phyloP scores from a whole-genome alignment of 2,329 filamentous ascomycete genomes.

The Pseudophaeomoniella oleicola region DNA sequence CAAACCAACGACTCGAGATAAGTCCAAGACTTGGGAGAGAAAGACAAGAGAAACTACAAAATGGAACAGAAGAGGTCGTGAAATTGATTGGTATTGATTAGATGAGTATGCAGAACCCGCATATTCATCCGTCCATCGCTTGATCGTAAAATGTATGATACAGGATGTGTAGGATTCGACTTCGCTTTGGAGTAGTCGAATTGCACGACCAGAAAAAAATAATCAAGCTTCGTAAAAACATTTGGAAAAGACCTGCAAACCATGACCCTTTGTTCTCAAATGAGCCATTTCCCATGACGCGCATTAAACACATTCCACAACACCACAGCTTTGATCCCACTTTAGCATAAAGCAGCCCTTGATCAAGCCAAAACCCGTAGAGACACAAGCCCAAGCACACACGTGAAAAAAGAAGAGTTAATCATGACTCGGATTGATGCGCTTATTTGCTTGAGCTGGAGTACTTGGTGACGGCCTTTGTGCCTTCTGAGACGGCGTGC shows the following conservation, averaged over 20 bases:
- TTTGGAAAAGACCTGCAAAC: slow-evolving; percentile 8
- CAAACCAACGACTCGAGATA: not conserved
- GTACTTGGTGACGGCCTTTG: slow-evolving; percentile 99
- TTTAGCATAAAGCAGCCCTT: slow-evolving; percentile 26
- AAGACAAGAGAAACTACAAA: not conserved
- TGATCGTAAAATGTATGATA: not conserved
- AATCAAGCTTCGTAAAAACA: slow-evolving; percentile 14
- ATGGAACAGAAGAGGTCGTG: not conserved
- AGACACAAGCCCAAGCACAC: slow-evolving; percentile 41
- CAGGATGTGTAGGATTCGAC: not conserved
- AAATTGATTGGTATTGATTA: not conserved
- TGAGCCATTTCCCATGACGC: slow-evolving; percentile 33
- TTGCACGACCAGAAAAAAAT: not conserved
- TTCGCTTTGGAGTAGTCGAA: not conserved
- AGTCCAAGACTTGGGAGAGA: not conserved
- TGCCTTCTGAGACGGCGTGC: slow-evolving; percentile 98
- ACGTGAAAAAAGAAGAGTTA: slow-evolving; percentile 23
- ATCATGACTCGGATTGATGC: too few species aligned
- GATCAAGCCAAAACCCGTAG: slow-evolving; percentile 24
- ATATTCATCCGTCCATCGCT: not conserved
- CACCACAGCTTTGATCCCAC: slow-evolving; percentile 23
- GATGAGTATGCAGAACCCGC: not conserved
- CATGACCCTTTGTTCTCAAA: slow-evolving; percentile 14
- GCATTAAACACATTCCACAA: slow-evolving; percentile 33
- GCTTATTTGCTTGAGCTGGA: slow-evolving; percentile 97